Percentiles rank a stretch among this genome's conserved stretches.
Conservation (phyloP, 129 eudicot genomes). For the Saposhnikovia divaricata region DNA sequence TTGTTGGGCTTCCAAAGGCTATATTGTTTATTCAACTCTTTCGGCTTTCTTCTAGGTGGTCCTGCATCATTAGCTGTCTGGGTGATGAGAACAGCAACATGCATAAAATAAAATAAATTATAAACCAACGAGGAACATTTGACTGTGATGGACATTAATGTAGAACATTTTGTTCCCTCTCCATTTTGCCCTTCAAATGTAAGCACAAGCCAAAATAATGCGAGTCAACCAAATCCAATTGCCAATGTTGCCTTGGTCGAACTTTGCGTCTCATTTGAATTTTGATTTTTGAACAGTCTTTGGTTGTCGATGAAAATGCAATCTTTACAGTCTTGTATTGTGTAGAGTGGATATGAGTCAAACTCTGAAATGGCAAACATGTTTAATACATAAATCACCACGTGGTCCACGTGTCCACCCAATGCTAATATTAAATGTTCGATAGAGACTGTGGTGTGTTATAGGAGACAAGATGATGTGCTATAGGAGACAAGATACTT, state of each 20-base stretch:
- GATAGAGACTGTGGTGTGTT: neutral
- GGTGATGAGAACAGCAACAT: neutral
- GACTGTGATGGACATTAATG: neutral
- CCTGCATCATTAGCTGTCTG: neutral
- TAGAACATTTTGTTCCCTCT: neutral
- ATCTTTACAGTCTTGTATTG: neutral
- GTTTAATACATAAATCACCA: neutral
- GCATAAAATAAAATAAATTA: neutral
- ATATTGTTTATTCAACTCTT: neutral
- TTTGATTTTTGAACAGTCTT: neutral
- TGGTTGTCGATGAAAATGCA: neutral
- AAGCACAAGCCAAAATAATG: conserved; percentile 1
- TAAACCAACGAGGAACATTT: neutral
- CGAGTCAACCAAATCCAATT: neutral
- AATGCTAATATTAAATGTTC: neutral
- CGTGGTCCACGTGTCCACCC: neutral
- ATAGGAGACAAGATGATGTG: neutral
- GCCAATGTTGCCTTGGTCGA: neutral
- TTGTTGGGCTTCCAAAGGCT: neutral
- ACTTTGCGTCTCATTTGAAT: neutral
- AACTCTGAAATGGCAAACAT: neutral
- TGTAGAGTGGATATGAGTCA: neutral
- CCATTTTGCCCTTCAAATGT: neutral
- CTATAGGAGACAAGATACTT: neutral
- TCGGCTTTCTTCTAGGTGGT: neutral